These are phyloP conservation scores for Hibiscus tridactylites DNA, from an alignment of 345 rosid species.

Conservation along the genomic window DNA sequence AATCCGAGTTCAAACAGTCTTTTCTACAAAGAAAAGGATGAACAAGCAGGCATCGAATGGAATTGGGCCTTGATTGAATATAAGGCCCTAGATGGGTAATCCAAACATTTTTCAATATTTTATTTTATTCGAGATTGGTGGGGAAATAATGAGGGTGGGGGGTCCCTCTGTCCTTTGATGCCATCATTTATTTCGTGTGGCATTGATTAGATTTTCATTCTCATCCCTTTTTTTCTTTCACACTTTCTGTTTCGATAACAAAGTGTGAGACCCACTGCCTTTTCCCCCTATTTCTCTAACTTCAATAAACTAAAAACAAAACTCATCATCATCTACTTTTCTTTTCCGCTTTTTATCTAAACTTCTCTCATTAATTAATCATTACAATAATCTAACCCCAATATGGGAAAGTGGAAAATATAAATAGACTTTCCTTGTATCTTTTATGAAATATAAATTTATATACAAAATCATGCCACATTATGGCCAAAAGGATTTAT, in stretches of 20 bases:
- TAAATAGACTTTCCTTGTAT: background rate
- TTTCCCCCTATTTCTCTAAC: background rate
- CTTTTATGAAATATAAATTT: background rate
- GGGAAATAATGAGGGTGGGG: background rate
- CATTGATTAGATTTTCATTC: background rate
- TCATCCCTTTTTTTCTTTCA: background rate
- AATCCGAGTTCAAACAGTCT: no score
- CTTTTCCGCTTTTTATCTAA: background rate
- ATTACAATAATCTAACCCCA: background rate
- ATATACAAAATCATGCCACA: background rate
- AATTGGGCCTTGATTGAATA: no score
- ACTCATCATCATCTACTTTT: background rate
- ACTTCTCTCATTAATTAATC: background rate
- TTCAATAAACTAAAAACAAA: background rate
- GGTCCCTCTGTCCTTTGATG: background rate
- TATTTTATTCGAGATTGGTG: background rate
- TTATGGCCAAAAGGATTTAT: background rate
- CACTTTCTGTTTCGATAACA: background rate
- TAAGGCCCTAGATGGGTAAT: no score
- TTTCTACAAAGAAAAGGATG: no score
- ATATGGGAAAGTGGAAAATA: background rate
- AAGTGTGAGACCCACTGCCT: background rate
- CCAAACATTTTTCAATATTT: no score
- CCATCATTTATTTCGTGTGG: background rate
- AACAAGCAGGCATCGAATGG: no score